A percentile compares a stretch with the other conserved stretches of the same genome.
phyloP scores from a whole-genome alignment of 768 basidiomycete species.

The Mycena albidolilacea region DNA sequence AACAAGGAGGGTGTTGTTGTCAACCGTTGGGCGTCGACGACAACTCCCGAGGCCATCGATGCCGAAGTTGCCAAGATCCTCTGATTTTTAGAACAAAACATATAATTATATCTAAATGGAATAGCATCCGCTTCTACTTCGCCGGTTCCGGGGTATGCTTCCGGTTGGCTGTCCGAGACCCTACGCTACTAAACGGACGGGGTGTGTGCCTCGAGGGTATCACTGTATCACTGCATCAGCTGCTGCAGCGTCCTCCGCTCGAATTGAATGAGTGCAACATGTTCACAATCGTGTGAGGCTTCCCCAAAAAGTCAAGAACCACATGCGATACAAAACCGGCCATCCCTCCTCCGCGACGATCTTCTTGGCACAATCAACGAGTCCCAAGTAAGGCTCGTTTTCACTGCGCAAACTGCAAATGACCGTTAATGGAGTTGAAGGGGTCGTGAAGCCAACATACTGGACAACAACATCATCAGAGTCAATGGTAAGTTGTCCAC shows the following conservation, averaged over 20 bases:
- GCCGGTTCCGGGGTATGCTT: no score
- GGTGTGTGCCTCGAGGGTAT: no score
- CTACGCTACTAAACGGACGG: no score
- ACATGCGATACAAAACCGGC: constrained; percentile 51
- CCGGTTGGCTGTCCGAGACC: no score
- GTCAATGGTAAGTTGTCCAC: neutral
- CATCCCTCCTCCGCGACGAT: constrained; percentile 56
- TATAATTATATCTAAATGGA: constrained; percentile 16
- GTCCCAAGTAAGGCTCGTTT: constrained; percentile 48
- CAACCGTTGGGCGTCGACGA: constrained; percentile 83
- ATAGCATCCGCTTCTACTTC: neutral
- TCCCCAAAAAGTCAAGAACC: constrained; percentile 49
- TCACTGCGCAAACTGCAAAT: constrained; percentile 45
- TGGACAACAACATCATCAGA: constrained; percentile 27
- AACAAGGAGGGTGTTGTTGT: constrained; percentile 84
- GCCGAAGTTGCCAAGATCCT: constrained; percentile 75
- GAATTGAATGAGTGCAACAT: no score
- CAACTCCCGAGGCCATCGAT: constrained; percentile 76
- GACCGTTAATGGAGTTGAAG: neutral
- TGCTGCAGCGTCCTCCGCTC: no score
- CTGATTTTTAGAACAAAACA: constrained; percentile 37
- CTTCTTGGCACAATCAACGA: constrained; percentile 48
- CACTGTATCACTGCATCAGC: no score
- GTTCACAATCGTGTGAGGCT: neutral
- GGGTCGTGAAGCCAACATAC: constrained; percentile 20